Conservation (phyloP, 1,284 basidiomycete genomes). For the Fomitopsis schrenkii region DNA sequence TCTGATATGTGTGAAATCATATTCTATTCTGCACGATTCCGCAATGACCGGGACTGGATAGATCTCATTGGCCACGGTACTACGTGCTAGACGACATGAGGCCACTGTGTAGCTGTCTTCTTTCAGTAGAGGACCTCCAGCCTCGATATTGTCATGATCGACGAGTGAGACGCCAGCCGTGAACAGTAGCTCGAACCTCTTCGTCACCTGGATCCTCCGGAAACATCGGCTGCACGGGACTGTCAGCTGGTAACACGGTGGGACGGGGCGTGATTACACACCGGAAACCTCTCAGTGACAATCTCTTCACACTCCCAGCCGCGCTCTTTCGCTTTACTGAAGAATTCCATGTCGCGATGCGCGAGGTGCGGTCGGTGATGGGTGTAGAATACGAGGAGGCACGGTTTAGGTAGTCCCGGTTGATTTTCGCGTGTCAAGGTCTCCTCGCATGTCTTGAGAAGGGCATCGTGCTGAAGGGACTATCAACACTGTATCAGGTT, state of each 20-base stretch:
- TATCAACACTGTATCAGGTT: not conserved
- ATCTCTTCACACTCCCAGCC: constrained; percentile 82
- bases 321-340: constrained; percentile 55
- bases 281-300: constrained; percentile 61
- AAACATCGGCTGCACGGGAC: constrained; percentile 70
- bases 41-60: no score
- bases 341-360: constrained; percentile 83
- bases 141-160: not conserved
- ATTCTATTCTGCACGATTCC: no score
- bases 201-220: constrained; percentile 80
- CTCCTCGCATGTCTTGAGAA: constrained; percentile 74
- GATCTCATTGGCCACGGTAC: no score
- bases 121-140: no score
- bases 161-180: constrained; percentile 66
- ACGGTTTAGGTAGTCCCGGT: constrained; percentile 33
- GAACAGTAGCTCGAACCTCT: constrained; percentile 67
- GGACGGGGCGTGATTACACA: constrained; percentile 26
- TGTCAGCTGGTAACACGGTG: not conserved
- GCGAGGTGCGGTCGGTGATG: constrained; percentile 89
- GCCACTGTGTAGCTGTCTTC: no score
- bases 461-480: constrained; percentile 66
- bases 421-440: constrained; percentile 23
- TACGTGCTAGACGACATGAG: no score
- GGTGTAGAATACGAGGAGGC: constrained; percentile 86
- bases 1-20: no score